phyloP scores from a whole-genome alignment of 2,329 filamentous ascomycete genomes.

The Talaromyces sp. region DNA sequence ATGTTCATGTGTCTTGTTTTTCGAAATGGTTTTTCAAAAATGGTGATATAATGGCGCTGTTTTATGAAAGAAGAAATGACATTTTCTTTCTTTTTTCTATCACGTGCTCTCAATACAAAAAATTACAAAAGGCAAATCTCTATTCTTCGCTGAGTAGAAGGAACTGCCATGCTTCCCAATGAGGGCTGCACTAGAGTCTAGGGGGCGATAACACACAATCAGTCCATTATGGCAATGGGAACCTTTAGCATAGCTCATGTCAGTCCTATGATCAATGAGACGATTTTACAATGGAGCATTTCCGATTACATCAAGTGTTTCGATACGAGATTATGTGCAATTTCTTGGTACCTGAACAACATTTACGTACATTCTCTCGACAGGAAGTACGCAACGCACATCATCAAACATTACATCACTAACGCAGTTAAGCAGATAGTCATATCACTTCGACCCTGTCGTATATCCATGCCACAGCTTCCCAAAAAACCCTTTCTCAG shows the following conservation, averaged over 20 bases:
- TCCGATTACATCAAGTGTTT: neutral
- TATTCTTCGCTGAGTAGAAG: neutral
- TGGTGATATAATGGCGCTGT: slow-evolving; percentile 22
- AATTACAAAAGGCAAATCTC: slow-evolving; percentile 24
- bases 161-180: slow-evolving; percentile 2
- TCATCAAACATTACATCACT: neutral
- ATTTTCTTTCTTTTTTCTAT: slow-evolving; percentile 20
- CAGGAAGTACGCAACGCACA: neutral
- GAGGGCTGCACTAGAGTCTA: slow-evolving; percentile 9
- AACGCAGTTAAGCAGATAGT: neutral
- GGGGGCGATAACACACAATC: slow-evolving; percentile 6
- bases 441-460: slow-evolving; percentile 22
- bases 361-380: neutral
- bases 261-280: slow-evolving; percentile 14
- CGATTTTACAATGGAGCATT: neutral
- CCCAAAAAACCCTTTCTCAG: slow-evolving; percentile 35
- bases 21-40: slow-evolving; percentile 20
- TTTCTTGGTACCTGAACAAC: neutral
- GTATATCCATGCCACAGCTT: slow-evolving; percentile 43
- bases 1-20: slow-evolving; percentile 19
- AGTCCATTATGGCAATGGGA: neutral
- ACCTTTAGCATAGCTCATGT: slow-evolving; percentile 9
- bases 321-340: neutral
- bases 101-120: slow-evolving; percentile 17
- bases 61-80: slow-evolving; percentile 30